Percentiles rank a stretch among this genome's conserved stretches.
phyloP scores from a whole-genome alignment of 352 stramenopile genomes.

The Phytophthora pistaciae region DNA sequence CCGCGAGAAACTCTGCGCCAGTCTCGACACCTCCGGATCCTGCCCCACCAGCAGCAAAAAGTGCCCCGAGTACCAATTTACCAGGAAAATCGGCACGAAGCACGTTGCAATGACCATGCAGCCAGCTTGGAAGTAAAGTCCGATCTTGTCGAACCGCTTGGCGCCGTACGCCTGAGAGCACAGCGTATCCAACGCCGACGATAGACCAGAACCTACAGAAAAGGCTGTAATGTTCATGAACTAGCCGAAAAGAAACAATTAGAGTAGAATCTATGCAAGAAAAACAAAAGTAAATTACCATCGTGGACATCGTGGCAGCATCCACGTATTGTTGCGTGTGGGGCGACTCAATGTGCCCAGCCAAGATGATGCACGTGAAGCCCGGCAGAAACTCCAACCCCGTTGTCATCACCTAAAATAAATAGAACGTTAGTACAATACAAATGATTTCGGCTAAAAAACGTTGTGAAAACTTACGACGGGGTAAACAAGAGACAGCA shows the following conservation, averaged over 20 bases:
- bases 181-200: slow-evolving; percentile 82
- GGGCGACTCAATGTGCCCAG: slow-evolving; percentile 65
- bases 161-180: slow-evolving; percentile 76
- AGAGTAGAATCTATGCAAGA: neutral
- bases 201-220: slow-evolving; percentile 63
- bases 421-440: neutral
- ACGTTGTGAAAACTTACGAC: slow-evolving; percentile 26
- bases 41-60: slow-evolving; percentile 54
- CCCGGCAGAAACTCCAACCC: slow-evolving; percentile 55
- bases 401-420: slow-evolving; percentile 46
- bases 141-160: slow-evolving; percentile 68
- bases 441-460: neutral
- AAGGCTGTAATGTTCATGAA: slow-evolving; percentile 74
- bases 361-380: slow-evolving; percentile 72
- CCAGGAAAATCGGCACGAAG: slow-evolving; percentile 57
- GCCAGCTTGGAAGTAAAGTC: slow-evolving; percentile 79
- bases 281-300: slow-evolving; percentile 40
- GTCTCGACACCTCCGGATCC: slow-evolving; percentile 50
- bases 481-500: slow-evolving; percentile 57
- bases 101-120: slow-evolving; percentile 57
- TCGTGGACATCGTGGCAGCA: slow-evolving; percentile 70
- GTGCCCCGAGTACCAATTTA: slow-evolving; percentile 65
- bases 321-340: slow-evolving; percentile 72
- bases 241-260: slow-evolving; percentile 19
- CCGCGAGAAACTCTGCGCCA: slow-evolving; percentile 67